A percentile compares a stretch with the other conserved stretches of the same genome.
phyloP scores from a whole-genome alignment of 106 monocot species.

The Apostasia ramifera region DNA sequence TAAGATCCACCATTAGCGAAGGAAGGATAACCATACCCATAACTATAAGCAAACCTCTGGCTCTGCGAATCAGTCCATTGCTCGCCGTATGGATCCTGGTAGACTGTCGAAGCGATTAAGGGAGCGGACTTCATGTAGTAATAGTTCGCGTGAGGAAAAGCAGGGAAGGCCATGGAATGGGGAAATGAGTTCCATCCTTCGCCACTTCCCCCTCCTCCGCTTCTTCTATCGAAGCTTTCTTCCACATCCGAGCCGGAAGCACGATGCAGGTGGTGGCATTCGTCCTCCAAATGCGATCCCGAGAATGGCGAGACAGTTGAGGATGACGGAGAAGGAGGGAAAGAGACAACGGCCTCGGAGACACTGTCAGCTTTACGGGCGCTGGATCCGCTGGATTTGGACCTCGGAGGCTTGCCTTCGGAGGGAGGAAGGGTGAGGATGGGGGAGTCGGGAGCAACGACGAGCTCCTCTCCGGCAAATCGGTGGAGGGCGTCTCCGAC shows the following conservation, averaged over 20 bases:
- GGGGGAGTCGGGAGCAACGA: conserved; percentile 28
- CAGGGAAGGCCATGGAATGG: neutral
- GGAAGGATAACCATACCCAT: conserved; percentile 15
- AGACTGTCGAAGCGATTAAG: conserved; percentile 41
- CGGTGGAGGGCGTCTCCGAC: conserved; percentile 61
- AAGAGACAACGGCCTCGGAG: neutral
- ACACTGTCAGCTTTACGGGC: conserved; percentile 3
- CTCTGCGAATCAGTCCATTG: neutral
- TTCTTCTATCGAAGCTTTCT: conserved; percentile 2
- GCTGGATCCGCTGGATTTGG: conserved; percentile 4
- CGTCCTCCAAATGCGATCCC: conserved; percentile 12
- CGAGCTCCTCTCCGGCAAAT: conserved; percentile 56
- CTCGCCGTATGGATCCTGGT: conserved; percentile 30
- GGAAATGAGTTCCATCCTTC: conserved; percentile 9
- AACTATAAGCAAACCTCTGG: conserved; percentile 13
- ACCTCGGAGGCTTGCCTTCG: conserved; percentile 19
- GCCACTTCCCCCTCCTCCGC: neutral
- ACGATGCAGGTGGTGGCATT: conserved; percentile 21
- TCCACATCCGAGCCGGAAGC: conserved; percentile 22
- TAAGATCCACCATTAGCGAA: conserved; percentile 6
- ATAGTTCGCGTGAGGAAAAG: conserved; percentile 18
- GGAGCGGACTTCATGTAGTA: conserved; percentile 58
- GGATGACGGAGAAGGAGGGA: neutral
- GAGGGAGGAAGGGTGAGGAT: conserved; percentile 61
- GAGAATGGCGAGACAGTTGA: conserved; percentile 13